Evolutionary conservation across 1,284 basidiomycete species (phyloP).

Genomic region (Stygiomarasmius scandens): DNA sequence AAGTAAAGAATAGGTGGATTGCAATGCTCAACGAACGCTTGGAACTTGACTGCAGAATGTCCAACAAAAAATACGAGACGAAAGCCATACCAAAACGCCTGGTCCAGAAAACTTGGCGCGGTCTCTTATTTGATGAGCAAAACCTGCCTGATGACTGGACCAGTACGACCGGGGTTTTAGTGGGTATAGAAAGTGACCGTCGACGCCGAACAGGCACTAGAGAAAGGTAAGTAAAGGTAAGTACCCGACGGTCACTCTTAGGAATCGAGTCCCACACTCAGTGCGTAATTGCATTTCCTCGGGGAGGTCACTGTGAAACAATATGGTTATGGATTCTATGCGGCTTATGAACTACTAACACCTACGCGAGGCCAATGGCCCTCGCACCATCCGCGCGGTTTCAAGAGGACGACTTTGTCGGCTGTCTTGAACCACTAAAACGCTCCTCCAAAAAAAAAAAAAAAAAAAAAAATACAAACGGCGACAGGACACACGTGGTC

Average conservation of each 20-base stretch:
- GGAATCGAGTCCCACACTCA: conserved; percentile 9
- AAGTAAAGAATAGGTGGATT: conserved; percentile 3
- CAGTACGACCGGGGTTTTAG: conserved; percentile 24
- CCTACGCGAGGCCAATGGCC: neutral
- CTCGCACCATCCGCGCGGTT: neutral
- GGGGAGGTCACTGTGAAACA: neutral
- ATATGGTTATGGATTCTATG: neutral
- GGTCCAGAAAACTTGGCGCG: conserved; percentile 22
- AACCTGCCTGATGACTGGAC: conserved; percentile 22
- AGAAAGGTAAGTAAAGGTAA: neutral
- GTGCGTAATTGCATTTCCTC: conserved; percentile 8
- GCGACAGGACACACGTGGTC: no score
- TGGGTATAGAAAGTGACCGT: conserved; percentile 23
- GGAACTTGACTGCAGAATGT: conserved; percentile 19
- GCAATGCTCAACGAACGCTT: conserved; percentile 6
- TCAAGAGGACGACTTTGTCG: no score
- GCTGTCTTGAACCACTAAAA: no score
- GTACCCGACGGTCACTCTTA: neutral
- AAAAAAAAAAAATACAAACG: no score
- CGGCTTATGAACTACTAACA: neutral
- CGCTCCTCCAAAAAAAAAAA: no score
- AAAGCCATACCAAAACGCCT: conserved; percentile 13
- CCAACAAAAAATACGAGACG: conserved; percentile 16
- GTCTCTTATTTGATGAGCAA: conserved; percentile 17
- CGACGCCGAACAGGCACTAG: neutral